Evolutionary conservation across 148 eudicot genomes (phyloP).

Genomic region (Oxyria digyna): DNA sequence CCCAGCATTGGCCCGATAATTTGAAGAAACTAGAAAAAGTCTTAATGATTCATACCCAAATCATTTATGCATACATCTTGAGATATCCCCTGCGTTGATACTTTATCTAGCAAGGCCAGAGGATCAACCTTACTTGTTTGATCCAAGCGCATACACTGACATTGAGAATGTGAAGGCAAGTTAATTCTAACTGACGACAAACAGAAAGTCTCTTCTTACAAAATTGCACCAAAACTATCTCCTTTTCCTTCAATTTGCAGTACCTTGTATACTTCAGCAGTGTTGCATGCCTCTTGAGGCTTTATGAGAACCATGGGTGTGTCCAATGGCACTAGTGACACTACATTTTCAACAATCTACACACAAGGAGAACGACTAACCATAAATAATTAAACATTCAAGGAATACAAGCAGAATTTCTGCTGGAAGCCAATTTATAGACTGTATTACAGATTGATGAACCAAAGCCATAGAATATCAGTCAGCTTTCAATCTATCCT

Average conservation of each 20-base stretch:
- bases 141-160: slow-evolving; percentile 61
- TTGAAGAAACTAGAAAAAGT: background rate
- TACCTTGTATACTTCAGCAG: slow-evolving; percentile 97
- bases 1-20: background rate
- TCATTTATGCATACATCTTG: slow-evolving; percentile 97
- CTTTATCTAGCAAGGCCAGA: slow-evolving; percentile 58
- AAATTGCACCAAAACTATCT: background rate
- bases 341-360: slow-evolving; percentile 68
- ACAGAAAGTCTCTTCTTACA: background rate
- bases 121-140: slow-evolving; percentile 70
- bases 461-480: background rate
- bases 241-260: background rate
- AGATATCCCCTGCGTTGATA: slow-evolving; percentile 61
- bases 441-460: background rate
- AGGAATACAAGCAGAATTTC: background rate
- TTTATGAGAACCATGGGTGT: slow-evolving; percentile 89
- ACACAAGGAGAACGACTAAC: slow-evolving; percentile 3
- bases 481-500: background rate
- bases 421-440: background rate
- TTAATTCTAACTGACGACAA: background rate
- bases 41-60: slow-evolving; percentile 46
- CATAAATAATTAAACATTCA: background rate
- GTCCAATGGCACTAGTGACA: slow-evolving; percentile 54
- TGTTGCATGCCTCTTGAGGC: slow-evolving; percentile 85
- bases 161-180: background rate